These are phyloP conservation scores for Corchorus capsularis DNA, from an alignment of 345 rosid genomes.

Conservation along the genomic window DNA sequence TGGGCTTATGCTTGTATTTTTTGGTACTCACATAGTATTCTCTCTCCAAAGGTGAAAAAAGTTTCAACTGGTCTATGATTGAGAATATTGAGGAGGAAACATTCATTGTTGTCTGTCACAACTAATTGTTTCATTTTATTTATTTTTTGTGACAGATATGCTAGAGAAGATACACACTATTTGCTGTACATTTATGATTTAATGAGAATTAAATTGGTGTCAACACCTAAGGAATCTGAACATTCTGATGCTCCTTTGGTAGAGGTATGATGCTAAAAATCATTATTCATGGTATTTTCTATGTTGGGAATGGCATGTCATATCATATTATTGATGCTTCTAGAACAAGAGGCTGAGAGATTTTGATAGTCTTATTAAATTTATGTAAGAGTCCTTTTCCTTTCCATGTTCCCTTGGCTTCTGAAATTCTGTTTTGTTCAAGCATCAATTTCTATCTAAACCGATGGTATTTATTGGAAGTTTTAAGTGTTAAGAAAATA, in stretches of 20 bases:
- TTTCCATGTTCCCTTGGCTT: background rate
- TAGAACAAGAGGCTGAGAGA: background rate
- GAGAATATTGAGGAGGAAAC: background rate
- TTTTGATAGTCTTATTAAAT: background rate
- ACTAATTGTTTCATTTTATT: conserved; percentile 22
- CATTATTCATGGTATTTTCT: background rate
- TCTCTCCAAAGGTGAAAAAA: background rate
- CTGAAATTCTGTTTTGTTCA: background rate
- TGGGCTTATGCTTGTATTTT: conserved; percentile 7
- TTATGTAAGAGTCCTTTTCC: background rate
- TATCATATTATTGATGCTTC: background rate
- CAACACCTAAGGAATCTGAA: conserved; percentile 45
- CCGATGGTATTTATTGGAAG: conserved; percentile 1
- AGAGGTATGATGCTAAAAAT: conserved; percentile 51
- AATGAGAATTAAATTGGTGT: conserved; percentile 56
- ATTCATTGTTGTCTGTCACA: background rate
- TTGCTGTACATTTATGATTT: conserved; percentile 74
- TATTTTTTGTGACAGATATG: conserved; percentile 65
- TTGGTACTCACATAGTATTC: background rate
- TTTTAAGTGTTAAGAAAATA: background rate
- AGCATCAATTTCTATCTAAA: background rate
- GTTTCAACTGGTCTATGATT: background rate
- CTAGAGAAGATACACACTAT: conserved; percentile 95
- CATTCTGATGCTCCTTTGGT: conserved; percentile 55
- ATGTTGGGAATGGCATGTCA: background rate